These are phyloP conservation scores for Trichosanthes truncata DNA, from an alignment of 306 rosid species.

Conservation along the genomic window DNA sequence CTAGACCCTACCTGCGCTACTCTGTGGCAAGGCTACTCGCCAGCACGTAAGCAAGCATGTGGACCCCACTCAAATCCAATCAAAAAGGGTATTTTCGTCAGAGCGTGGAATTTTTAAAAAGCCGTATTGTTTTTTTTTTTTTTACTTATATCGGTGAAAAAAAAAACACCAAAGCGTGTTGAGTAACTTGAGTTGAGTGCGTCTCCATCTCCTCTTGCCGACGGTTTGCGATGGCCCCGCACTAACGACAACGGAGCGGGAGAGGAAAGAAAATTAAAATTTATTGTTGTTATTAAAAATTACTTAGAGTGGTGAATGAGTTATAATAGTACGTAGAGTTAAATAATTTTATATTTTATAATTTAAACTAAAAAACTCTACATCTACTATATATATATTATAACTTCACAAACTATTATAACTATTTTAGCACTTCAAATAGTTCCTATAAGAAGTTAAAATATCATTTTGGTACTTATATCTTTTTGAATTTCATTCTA, in stretches of 20 bases:
- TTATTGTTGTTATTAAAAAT: background rate
- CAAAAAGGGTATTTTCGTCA: background rate
- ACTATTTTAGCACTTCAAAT: too few species aligned
- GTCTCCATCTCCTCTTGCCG: slow-evolving; percentile 26
- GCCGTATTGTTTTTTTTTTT: background rate
- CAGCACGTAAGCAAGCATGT: background rate
- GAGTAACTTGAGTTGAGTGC: slow-evolving; percentile 17
- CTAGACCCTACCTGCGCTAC: background rate
- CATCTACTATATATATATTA: too few species aligned
- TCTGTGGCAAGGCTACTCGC: background rate
- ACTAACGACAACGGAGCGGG: slow-evolving; percentile 19
- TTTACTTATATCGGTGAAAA: background rate
- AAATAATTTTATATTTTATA: too few species aligned
- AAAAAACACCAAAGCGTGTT: background rate
- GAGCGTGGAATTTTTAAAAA: background rate
- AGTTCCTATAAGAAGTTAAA: too few species aligned
- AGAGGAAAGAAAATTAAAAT: background rate
- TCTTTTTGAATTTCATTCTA: too few species aligned
- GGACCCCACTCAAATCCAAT: background rate
- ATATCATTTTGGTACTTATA: too few species aligned
- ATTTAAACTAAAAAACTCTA: too few species aligned
- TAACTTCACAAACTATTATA: too few species aligned
- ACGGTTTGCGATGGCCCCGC: slow-evolving; percentile 34
- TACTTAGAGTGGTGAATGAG: too few species aligned
- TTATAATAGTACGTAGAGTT: too few species aligned